Percentiles rank a stretch among this genome's conserved stretches.
phyloP scores from a whole-genome alignment of 225 moss, liverwort and hornwort species.

The Anthoceros angustus region DNA sequence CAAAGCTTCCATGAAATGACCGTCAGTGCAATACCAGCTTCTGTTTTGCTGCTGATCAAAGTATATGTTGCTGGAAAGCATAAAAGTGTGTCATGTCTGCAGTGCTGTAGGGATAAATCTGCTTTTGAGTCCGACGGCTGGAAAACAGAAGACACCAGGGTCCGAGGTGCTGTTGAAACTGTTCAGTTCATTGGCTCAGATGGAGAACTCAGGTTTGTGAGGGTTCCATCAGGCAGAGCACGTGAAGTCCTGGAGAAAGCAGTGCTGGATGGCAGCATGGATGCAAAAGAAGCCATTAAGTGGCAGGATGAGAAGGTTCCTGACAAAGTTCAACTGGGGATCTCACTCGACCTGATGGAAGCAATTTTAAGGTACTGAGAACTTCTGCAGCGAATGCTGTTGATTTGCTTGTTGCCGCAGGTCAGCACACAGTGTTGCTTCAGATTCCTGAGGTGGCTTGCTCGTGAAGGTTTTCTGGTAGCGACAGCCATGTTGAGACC shows the following conservation, averaged over 20 bases:
- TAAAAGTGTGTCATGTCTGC: constrained; percentile 17
- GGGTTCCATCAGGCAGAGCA: constrained; percentile 90
- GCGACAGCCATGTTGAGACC: constrained; percentile 48
- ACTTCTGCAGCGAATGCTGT: background rate
- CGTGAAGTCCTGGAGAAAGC: constrained; percentile 84
- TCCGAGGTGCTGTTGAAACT: constrained; percentile 74
- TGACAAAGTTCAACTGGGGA: constrained; percentile 75
- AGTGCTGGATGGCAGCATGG: constrained; percentile 87
- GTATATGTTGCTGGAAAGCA: too few relatives aligned
- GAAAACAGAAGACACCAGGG: constrained; percentile 57
- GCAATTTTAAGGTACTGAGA: constrained; percentile 55
- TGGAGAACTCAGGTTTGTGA: constrained; percentile 62
- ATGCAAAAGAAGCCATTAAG: constrained; percentile 91
- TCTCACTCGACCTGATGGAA: constrained; percentile 88
- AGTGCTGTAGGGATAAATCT: constrained; percentile 80
- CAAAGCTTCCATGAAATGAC: too few relatives aligned
- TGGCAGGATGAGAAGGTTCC: constrained; percentile 98
- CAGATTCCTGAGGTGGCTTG: background rate
- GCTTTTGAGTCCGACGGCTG: constrained; percentile 90
- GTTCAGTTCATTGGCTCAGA: constrained; percentile 55
- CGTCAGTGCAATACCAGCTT: too few relatives aligned
- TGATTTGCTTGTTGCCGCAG: too few relatives aligned
- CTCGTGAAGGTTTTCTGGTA: constrained; percentile 53
- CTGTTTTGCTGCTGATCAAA: too few relatives aligned
- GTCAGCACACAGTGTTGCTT: too few relatives aligned